Base-by-base conservation (phyloP, 2,329 filamentous ascomycete genomes). In the Orbilia brochopaga region DNA sequence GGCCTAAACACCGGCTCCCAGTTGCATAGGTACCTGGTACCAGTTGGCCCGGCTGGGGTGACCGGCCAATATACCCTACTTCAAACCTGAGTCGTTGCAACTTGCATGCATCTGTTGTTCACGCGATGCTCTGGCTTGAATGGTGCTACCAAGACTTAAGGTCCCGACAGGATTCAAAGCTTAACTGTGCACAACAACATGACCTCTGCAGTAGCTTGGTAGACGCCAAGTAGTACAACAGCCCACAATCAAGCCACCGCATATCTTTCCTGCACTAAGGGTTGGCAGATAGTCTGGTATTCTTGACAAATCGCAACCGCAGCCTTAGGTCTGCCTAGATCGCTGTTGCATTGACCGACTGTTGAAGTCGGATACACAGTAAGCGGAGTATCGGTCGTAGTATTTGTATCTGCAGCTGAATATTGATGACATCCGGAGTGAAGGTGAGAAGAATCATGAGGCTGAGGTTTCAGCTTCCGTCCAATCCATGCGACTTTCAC, bases 221-320 rank as follows among this genome's bases (percentile, higher is more conserved):
- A 13, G 37, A 17, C n/a, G 37, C n/a, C 37, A 42, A 13, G 37
- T 42, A 42, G 13, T 13, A 42, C 37, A 42, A 17, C 37, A 42
- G n/a, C 37, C 37, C 37, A 13, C 37, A 42, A 4, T 17, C 11
- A 42, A 15, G 5, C 37, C 37, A 42, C 37, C 5, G 15, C 13
- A 6, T 5, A 15, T 42, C 37, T 13, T 4, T 5, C 37, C 37
- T 2, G n/a, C n/a, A 13, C n/a, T 42, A 42, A 32, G 3, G 8
- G 8, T 32, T 8, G 27, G 37, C 37, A 13, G 5, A 17, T 15
- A 42, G 15, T 42, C n/a, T 4, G 13, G n/a, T 42, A 24, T 42
- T 17, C 19, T 56, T 57, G 50, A 64, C 53, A 64, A 64, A 64
- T 57, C 27, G 30, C 11, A 24, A 57, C 60, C n/a, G 21, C 46